Evolutionary conservation across 176 grass and related monocot species (phyloP), one percentile per base, ranked within the genome.

Genomic region (Oryza brachyantha): DNA sequence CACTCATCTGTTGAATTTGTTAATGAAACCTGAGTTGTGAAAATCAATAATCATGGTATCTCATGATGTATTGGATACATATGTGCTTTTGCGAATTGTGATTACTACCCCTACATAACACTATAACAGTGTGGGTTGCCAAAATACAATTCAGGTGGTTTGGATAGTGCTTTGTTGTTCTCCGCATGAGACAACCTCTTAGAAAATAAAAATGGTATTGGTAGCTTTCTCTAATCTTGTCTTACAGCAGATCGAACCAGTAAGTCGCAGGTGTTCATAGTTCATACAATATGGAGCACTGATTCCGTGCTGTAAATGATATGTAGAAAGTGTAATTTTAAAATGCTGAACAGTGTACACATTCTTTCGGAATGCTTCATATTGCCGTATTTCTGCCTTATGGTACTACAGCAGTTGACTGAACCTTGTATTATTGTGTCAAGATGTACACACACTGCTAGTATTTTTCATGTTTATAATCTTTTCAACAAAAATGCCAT

Each of bases 21-120:
- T 59, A 37, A 11, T 38, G 64, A 59, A 39, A 57, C 68, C 37
- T 36, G 21, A 66, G 34, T 58, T n/a, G n/a, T 70, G 65, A 35
- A 42, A 70, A 24, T 67, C 70, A 66, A 54, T 68, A 3, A 7
- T 50, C 59, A 11, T 19, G 26, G 35, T n/a, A 35, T 72, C 41
- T 72, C 69, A 59, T 66, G 70, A 58, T 58, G 60, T 66, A 60
- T 48, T 72, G 42, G 27, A 73, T 54, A 75, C 70, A 77, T 80
- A 54, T 24, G 62, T 17, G 29, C 59, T 35, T 82, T 28, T 73
- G 29, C 41, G 68, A 32, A 74, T n/a, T 73, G 29, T 59, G 55
- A 22, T 40, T 34, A 61, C 37, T 60, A 22, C 24, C 55, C 24
- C 24, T 69, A 69, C 24, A 10, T 42, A 69, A 70, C 12, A 43